Evolutionary conservation across 768 basidiomycete species (phyloP), one percentile per base, ranked within the genome.

Genomic region (Trametes maxima): DNA sequence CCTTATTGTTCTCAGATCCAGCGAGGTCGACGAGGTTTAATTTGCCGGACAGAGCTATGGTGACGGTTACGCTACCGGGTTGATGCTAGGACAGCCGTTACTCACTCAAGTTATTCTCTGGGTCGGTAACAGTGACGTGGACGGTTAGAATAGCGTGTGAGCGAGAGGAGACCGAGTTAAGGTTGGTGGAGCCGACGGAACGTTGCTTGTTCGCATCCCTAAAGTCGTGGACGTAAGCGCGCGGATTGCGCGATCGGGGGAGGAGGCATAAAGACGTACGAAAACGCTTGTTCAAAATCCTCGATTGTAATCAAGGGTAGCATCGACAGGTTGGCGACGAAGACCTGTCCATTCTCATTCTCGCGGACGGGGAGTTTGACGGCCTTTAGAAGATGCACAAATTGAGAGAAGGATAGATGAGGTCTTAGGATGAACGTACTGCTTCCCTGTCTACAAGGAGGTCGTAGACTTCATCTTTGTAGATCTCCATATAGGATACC

Each of bases 1-100:
- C 86, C 75, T 92, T 95, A 73, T 94, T 95, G 69, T 94, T 94
- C 75, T 95, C 94, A 0, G 90, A 93, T 25, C 94, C 94, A 17
- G 94, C 94, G 25, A 95, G 81, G 75, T 95, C 94, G 12, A 94
- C 91, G 10, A 95, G 82, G 65, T 92, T 92, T 57, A 94, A 87
- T 71, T 89, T 92, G 11, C 92, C 92, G 2, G 79, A 82, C 50
- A 88, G 71, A 44, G 82, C 91, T 92, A 62, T 14, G 22, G 3
- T 3, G 2, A n/a, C 5, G 2, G 25, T 60, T 14, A 50, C 54
- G 19, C 25, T 16, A 40, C 25, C 10, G 24, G 17, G n/a, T 6
- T 25, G 12, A n/a, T 10, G 5, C 13, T n/a, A n/a, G n/a, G n/a
- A n/a, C n/a, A 17, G 1, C 21, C n/a, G 5, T 10, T 0, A 75